Base-by-base conservation (phyloP, 2,329 filamentous ascomycete species). In the Diplodia intermedia region DNA sequence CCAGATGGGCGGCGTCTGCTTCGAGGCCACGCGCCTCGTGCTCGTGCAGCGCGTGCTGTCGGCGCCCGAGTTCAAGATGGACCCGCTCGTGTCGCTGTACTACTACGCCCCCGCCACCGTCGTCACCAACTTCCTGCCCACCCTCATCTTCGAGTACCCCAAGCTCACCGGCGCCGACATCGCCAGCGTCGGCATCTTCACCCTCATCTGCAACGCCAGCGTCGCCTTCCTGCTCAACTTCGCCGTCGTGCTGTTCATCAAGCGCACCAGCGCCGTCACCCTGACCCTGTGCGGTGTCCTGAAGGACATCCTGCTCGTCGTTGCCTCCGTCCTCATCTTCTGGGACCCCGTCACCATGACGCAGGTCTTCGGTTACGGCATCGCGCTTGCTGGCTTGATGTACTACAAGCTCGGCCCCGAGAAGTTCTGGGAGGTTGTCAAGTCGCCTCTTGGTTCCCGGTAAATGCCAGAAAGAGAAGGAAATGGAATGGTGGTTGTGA, bases 1-100 rank as follows among this genome's bases (percentile, higher is more conserved):
- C 85, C 92, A 95, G 82, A 83, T 91, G 69, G 89, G 85, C 67
- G 92, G 92, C 75, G 90, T 95, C 75, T 79, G 90, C 74, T 94
- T 94, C 76, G 92, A 95, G 82, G 91, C 92, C 67, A 86, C 92
- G 71, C 90, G 92, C 75, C 86, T 95, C 69, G 92, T 91, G 82
- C 89, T 95, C 89, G 91, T 95, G 65, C 90, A 94, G 84, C 89
- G 90, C 69, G 86, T 95, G 54, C 87, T 95, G 73, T 93, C 89
- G 83, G 91, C 90, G 49, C 86, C 90, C 63, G 91, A 94, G 81
- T 94, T 90, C 87, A 94, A 94, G 88, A 95, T 95, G 92, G 92
- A 95, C 79, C 92, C 92, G 20, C 84, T 95, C 29, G 92, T 95
- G 66, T 95, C 92, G 36, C 87, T 95, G 14, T 95, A 95, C 86